Evolutionary conservation across 805 yeast species (phyloP), one percentile per base, ranked within the genome.

Genomic region (Grigorovia yakushimaensis): DNA sequence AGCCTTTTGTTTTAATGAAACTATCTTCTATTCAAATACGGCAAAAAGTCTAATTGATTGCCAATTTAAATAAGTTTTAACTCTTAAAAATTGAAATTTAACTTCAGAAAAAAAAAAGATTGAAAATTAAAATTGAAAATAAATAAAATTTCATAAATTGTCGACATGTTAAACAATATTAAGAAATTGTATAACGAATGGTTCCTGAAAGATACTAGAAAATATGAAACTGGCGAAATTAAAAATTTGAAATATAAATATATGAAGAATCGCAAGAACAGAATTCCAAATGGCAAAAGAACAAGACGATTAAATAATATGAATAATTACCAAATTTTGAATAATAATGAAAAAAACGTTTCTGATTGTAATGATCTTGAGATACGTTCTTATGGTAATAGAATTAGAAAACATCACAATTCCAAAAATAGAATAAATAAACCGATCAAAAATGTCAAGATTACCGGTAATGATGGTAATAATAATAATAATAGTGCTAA

Each of bases 181-280:
- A 33, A 33, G 17, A 33, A 33, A 33, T 33, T 33, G 17, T 33
- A 33, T 13, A 33, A 33, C 15, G 37, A 33, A 33, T 33, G 37
- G 37, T 15, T 61, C 59, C 39, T 53, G 59, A 1, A 49, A 53
- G 11, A 55, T 56, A 17, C 55, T 53, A 5, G 57, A 54, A 39
- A 56, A 56, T 17, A 27, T 61, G 37, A 44, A 39, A 22, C 49
- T 46, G 22, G 49, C 60, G 59, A 55, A 52, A 47, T 44, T 44
- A 23, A 56, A 55, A 1, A 57, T 60, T 39, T 46, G 46, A 13
- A 52, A 55, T 41, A 46, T 55, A 9, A 51, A 49, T 43, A 42
- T 51, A 44, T 24, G 44, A 39, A 23, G 40, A 21, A 27, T 27
- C 33, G 9, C 13, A 45, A 20, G 18, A n/a, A 17, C 15, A 19